Conservation (phyloP, 2,329 filamentous ascomycete genomes). For the Beauveria pseudobassiana region DNA sequence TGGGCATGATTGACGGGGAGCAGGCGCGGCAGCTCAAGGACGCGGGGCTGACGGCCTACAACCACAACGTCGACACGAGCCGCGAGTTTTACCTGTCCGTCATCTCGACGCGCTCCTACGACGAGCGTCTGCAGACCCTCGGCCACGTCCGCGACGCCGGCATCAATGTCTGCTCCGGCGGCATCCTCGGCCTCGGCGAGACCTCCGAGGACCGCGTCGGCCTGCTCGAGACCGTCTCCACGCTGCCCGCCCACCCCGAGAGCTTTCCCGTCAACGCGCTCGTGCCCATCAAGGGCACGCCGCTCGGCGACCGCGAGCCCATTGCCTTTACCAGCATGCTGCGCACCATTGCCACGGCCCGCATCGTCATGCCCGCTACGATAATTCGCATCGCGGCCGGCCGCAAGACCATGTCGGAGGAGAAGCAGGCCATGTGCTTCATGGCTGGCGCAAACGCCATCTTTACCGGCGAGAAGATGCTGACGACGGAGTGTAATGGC, state of each 20-base stretch:
- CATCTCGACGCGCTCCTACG: constrained; percentile 80
- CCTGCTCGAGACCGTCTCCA: constrained; percentile 74
- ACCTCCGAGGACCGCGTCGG: constrained; percentile 71
- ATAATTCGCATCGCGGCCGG: constrained; percentile 85
- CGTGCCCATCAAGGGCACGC: constrained; percentile 85
- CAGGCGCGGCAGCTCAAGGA: constrained; percentile 78
- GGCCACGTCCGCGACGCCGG: constrained; percentile 76
- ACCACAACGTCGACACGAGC: constrained; percentile 89
- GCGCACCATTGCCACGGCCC: constrained; percentile 75
- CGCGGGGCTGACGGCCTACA: constrained; percentile 83
- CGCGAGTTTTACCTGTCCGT: constrained; percentile 82
- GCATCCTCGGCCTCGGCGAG: constrained; percentile 81
- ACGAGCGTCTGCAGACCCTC: constrained; percentile 76
- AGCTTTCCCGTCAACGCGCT: constrained; percentile 88
- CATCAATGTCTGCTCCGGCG: constrained; percentile 84
- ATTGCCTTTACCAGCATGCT: constrained; percentile 73
- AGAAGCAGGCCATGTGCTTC: constrained; percentile 85
- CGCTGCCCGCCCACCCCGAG: constrained; percentile 74
- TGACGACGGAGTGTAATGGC: constrained; percentile 84
- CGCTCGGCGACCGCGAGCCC: constrained; percentile 65
- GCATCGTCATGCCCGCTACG: constrained; percentile 74
- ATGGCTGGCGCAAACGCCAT: constrained; percentile 90
- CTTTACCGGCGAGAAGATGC: constrained; percentile 92
- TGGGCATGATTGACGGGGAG: constrained; percentile 79
- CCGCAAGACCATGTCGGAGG: constrained; percentile 75